Base-by-base conservation (phyloP, 23 red algal species). In the Gracilaria caudata region DNA sequence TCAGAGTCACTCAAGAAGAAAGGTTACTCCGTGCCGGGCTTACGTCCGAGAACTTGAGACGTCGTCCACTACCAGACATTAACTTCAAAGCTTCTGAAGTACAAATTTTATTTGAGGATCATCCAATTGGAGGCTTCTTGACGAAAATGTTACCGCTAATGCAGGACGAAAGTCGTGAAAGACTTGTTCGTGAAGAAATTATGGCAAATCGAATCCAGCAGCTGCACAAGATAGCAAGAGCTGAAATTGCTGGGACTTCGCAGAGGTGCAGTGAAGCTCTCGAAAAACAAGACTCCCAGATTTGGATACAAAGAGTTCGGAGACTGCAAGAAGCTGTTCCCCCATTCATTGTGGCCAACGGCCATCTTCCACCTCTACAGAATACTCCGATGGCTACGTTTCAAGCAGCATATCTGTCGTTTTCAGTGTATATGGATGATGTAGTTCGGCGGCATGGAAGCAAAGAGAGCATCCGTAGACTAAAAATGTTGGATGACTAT, bases 91-190 rank as follows among this genome's bases (percentile, higher is more conserved):
- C 59, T 43, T 64, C 58, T 46, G 85, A 77, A 34, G 86, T 86
- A n/a, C 72, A 94, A 51, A 29, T 94, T 53, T 24, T 75, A 23
- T 77, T 94, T 51, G 85, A 87, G 35, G 92, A 94, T 73, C 72
- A 94, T 59, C 92, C 92, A 13, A 77, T 94, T 20, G 65, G 78
- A 29, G 83, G 53, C 4, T 94, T 86, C 44, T 61, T 94, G 23
- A 82, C 78, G 9, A 53, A 68, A 30, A 83, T 83, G 83, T 82
- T 94, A 33, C 92, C 92, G 16, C 41, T 94, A 36, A 81, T 89
- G 65, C 84, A 90, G 43, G 92, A 94, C 34, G 92, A 94, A 51
- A 79, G 83, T 30, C 71, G 76, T n/a, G 90, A 93, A 80, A 40
- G 90, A 55, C 70, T 86, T 30, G 53, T 68, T 0, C 90, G 90